A percentile compares a stretch with the other conserved stretches of the same genome.
Conservation (phyloP, 2,329 filamentous ascomycete species). For the Aspergillus felis region DNA sequence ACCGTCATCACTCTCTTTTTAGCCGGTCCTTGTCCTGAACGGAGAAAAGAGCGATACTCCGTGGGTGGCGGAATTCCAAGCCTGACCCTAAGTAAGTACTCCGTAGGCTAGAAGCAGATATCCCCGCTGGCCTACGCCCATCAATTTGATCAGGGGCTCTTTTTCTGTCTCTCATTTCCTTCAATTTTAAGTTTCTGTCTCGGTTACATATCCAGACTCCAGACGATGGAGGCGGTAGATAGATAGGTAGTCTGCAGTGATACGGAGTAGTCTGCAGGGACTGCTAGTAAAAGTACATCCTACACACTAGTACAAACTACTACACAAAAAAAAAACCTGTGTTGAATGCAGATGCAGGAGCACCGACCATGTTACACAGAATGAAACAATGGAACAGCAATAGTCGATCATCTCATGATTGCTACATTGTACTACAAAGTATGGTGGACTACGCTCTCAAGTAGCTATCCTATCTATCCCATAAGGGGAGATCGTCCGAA, state of each 20-base stretch:
- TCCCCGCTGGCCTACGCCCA: background rate
- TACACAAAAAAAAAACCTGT: background rate
- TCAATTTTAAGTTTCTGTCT: background rate
- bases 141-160: background rate
- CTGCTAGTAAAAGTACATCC: background rate
- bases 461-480: background rate
- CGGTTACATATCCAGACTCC: background rate
- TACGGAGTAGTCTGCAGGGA: background rate
- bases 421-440: background rate
- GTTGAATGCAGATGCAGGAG: background rate
- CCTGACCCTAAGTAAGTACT: background rate
- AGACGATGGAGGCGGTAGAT: background rate
- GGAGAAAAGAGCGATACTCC: constrained; percentile 4
- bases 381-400: background rate
- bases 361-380: background rate
- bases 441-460: no score
- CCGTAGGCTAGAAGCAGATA: background rate
- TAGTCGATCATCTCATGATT: background rate
- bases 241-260: background rate
- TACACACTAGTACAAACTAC: background rate
- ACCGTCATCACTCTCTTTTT: background rate
- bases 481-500: background rate
- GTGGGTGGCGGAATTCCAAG: constrained; percentile 3
- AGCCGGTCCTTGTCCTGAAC: background rate
- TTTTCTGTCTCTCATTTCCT: background rate